Conservation (phyloP, 192 early-diverging fungal species). For the Backusella psychrophila region DNA sequence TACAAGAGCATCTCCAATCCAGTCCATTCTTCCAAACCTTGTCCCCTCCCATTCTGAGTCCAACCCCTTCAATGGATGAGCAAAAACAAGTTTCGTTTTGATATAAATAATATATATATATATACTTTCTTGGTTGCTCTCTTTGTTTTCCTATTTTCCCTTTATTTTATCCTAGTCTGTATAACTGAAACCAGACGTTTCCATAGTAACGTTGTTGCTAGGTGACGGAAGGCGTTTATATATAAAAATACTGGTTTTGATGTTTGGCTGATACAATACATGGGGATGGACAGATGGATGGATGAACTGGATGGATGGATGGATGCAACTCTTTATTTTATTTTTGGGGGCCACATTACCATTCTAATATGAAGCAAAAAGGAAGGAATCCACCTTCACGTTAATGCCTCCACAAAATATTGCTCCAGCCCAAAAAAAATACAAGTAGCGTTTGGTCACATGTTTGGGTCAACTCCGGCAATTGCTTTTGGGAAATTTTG, state of each 20-base stretch:
- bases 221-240: background rate
- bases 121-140: background rate
- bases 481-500: background rate
- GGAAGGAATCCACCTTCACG: background rate
- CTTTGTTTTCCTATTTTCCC: background rate
- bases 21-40: background rate
- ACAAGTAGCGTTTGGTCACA: background rate
- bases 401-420: background rate
- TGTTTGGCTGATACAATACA: background rate
- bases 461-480: background rate
- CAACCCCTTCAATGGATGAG: background rate
- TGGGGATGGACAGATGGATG: background rate
- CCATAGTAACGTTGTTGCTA: background rate
- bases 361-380: constrained; percentile 5
- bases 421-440: background rate
- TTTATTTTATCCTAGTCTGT: background rate
- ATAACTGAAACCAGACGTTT: background rate
- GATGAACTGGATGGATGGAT: constrained; percentile 5
- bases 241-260: background rate
- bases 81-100: background rate
- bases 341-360: background rate
- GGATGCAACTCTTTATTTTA: background rate
- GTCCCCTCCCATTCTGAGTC: background rate
- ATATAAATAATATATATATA: background rate
- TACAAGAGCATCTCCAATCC: background rate